These are phyloP conservation scores for Vanderwaltozyma polyspora DNA, from an alignment of 805 yeast species.

Conservation along the genomic window DNA sequence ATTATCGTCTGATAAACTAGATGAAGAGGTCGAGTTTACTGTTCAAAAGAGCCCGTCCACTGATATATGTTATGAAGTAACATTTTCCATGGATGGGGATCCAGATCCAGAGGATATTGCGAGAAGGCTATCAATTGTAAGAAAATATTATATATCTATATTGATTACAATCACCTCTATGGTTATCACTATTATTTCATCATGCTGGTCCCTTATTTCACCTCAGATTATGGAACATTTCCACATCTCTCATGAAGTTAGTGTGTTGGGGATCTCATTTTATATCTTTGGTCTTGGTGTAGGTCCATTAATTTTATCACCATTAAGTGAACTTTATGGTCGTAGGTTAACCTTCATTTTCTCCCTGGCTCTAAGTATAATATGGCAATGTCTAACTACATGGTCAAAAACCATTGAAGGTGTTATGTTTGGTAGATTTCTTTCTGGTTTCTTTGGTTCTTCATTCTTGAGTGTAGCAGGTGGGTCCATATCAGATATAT, in stretches of 20 bases:
- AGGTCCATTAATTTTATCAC: conserved; percentile 57
- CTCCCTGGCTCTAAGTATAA: conserved; percentile 46
- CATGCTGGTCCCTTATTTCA: conserved; percentile 54
- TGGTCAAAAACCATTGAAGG: conserved; percentile 53
- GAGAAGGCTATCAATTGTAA: conserved; percentile 29
- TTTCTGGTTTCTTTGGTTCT: conserved; percentile 65
- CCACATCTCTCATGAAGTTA: conserved; percentile 43
- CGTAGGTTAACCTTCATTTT: conserved; percentile 48
- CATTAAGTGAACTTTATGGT: conserved; percentile 58
- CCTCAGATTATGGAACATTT: conserved; percentile 38
- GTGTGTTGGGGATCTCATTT: conserved; percentile 47
- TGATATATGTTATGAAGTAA: too few relatives aligned
- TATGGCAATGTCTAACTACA: conserved; percentile 45
- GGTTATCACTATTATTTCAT: conserved; percentile 57
- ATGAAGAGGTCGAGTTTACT: too few relatives aligned
- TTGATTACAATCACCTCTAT: conserved; percentile 46
- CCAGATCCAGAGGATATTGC: conserved; percentile 26
- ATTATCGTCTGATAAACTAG: too few relatives aligned
- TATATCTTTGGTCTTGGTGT: conserved; percentile 62
- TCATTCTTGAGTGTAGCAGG: conserved; percentile 70
- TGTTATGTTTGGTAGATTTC: conserved; percentile 50
- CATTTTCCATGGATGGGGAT: too few relatives aligned
- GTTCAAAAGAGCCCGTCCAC: too few relatives aligned
- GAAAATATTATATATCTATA: conserved; percentile 48
- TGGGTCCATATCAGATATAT: conserved; percentile 65